Evolutionary conservation across 2,329 filamentous ascomycete genomes (phyloP), one percentile per base, ranked within the genome.

Genomic region (Aspergillus pseudoglaucus): DNA sequence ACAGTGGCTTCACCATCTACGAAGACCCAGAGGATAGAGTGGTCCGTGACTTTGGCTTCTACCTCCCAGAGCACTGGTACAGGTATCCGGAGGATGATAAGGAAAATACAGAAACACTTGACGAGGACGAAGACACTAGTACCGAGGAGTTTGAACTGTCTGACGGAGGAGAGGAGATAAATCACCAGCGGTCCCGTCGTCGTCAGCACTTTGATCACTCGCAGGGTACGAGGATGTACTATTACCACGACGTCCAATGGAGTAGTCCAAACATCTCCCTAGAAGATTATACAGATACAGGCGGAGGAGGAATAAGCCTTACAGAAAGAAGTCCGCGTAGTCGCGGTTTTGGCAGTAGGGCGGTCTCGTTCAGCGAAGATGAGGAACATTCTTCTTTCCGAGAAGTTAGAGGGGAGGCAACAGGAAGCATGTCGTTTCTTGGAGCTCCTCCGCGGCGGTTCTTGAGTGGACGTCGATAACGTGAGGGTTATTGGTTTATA

Each of bases 21-120:
- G 57, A 59, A 40, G 57, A 59, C 25, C 43, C 51, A 7, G 49
- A 53, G 4, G 43, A 47, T 30, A 50, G 52, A 32, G 50, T 48
- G 2, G 35, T 50, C 15, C 15, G 17, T 39, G 14, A 35, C n/a
- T 39, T 39, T 12, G 17, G 37, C 17, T 20, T 39, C 17, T 20
- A 18, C 27, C 17, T 39, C 15, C 8, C 18, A 12, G 17, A 30
- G 6, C 6, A n/a, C 12, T 42, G 48, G 23, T 35, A 51, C 15
- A 23, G 35, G 2, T 50, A 44, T 3, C 49, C 46, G 2, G 49
- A 53, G 1, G 55, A 57, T 8, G 49, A 59, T 14, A 59, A 59
- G 42, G 56, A 59, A 41, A 59, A 59, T 17, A 14, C 38, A 30
- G 47, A 46, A 10, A 27, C 8, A n/a, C 22, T 38, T 17, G 41